Base-by-base conservation (phyloP, 306 rosid species). In the Castanea mollissima region DNA sequence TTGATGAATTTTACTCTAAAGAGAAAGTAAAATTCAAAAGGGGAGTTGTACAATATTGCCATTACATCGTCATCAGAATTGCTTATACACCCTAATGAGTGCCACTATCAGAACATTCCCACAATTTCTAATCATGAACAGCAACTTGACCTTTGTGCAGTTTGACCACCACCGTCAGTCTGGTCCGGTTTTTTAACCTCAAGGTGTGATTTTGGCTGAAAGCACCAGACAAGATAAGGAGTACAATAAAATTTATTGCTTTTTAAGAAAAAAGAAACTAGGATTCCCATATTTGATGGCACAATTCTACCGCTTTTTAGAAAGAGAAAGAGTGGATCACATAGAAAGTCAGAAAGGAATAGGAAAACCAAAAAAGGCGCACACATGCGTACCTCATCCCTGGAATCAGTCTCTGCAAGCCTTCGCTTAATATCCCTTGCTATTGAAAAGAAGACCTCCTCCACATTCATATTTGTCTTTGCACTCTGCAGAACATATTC, bases 401-500 rank as follows among this genome's bases (percentile, higher is more conserved):
- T 89, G 23, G 93, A 84, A 86, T 89, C 95, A 55, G 95, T 86
- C 75, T 92, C 97, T 74, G 93, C 87, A 79, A 90, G 93, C 90
- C 93, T 92, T 85, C 85, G 90, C 83, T 92, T 92, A 71, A 92
- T 92, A 76, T 90, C 95, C 83, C 92, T 89, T 27, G 85, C 95
- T 78, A 92, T 87, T 64, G 97, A 92, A 79, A 92, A 92, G 93
- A 92, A 92, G 77, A 90, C 95, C 90, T 90, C 95, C 83, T 92
- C 97, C 81, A 92, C 97, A 8, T 92, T 92, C 95, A 89, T 55
- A 85, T 92, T 92, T 74, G 97, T 92, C 86, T 89, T 92, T 78
- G 97, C 97, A 90, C 97, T 92, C 97, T 92, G 89, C 87, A 75
- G 44, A 71, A 77, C 64, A 76, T 35, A 55, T 70, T 77, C 72